Evolutionary conservation across 2,329 filamentous ascomycete species (phyloP), one percentile per base, ranked within the genome.

Genomic region (Pyrenophora seminiperda): DNA sequence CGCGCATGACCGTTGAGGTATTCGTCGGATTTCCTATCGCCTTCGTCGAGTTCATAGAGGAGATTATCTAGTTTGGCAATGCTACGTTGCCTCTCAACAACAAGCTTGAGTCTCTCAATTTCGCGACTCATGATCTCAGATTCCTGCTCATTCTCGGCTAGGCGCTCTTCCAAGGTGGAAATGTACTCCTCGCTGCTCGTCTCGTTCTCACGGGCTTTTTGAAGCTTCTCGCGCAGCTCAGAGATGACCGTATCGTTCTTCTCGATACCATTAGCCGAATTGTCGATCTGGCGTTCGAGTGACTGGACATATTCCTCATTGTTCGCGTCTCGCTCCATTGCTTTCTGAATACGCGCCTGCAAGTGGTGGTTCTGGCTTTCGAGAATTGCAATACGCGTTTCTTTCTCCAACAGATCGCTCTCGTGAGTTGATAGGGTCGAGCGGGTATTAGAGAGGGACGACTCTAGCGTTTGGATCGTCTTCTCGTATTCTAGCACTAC

Each of bases 401-500:
- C 94, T 71, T 89, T 94, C 72, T 99, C 95, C 2, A 97, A 80
- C 18, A 99, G 79, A 49, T 79, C 88, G 46, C 91, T 94, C 72
- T 99, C 95, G 0, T 89, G 92, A 57, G 79, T 87, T 9, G 94
- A 88, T 20, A 99, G 79, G 0, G 90, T 91, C 27, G 89, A 82
- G 49, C 94, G 84, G 1, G 94, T 97, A 66, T 86, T 94, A 0
- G 92, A 92, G 11, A 99, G 83, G 1, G 92, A 97, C 41, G 91
- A 86, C 73, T 99, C 94, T 13, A 99, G 82, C 44, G 85, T 88
- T 71, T 97, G 92, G 41, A 99, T 99, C 0, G 95, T 99, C 80
- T 96, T 97, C 73, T 99, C 95, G 70, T 99, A 99, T 74, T 99
- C 94, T 40, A 97, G 78, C 3, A 99, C 91, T 17, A 99, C 91